A percentile compares a stretch with the other conserved stretches of the same genome.
Evolutionary conservation across 2,329 filamentous ascomycete species (phyloP).

Genomic region (Fusarium lyarnte): DNA sequence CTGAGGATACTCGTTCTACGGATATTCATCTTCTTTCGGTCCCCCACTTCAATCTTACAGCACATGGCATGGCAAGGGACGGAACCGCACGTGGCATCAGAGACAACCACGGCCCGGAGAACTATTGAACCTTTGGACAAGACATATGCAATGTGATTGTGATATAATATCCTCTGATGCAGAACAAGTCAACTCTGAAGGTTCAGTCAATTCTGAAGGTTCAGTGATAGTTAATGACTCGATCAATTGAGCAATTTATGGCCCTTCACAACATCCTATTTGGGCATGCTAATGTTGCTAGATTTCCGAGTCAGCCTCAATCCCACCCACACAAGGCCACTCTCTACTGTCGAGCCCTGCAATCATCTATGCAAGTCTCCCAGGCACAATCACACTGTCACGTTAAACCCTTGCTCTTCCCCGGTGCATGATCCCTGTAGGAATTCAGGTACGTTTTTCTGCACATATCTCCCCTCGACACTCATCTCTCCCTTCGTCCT

Average conservation of each 20-base stretch:
- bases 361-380: slow-evolving; percentile 21
- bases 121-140: slow-evolving; percentile 6
- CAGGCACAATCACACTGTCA: slow-evolving; percentile 35
- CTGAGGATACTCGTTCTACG: background rate
- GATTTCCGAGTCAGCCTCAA: slow-evolving; percentile 30
- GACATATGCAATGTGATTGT: background rate
- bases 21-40: slow-evolving; percentile 14
- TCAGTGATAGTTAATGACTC: slow-evolving; percentile 1
- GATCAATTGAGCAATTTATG: background rate
- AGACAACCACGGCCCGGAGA: slow-evolving; percentile 20
- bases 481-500: background rate
- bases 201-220: background rate
- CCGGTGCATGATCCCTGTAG: slow-evolving; percentile 24
- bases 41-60: slow-evolving; percentile 17
- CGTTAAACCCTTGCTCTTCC: slow-evolving; percentile 29
- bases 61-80: slow-evolving; percentile 24
- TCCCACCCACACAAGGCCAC: slow-evolving; percentile 18
- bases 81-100: slow-evolving; percentile 35
- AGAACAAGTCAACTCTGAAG: background rate
- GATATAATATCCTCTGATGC: background rate
- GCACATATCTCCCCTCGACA: background rate
- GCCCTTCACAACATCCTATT: slow-evolving; percentile 4
- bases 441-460: background rate
- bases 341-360: slow-evolving; percentile 20
- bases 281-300: background rate